Evolutionary conservation across 2,329 filamentous ascomycete genomes (phyloP).

Genomic region (Calonectria crousiana): DNA sequence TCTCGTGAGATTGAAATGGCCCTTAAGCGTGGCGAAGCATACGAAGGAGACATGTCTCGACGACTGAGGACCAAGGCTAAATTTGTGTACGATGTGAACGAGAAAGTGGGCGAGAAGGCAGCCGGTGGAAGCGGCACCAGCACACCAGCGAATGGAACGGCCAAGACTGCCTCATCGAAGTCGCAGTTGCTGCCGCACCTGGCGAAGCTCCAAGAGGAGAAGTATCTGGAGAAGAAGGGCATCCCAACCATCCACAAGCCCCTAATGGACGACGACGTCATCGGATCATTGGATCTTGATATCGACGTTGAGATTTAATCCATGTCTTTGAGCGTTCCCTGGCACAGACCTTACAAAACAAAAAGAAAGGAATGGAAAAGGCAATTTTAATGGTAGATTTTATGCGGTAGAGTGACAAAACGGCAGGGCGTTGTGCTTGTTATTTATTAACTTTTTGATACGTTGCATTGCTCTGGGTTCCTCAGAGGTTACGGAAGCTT

Average conservation of each 20-base stretch:
- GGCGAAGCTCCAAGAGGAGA: conserved; percentile 65
- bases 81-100: conserved; percentile 74
- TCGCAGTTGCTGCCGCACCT: conserved; percentile 62
- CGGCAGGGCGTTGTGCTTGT: conserved; percentile 22
- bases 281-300: conserved; percentile 88
- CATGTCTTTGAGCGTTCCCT: neutral
- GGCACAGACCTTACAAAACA: neutral
- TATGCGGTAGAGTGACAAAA: conserved; percentile 19
- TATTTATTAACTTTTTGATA: neutral
- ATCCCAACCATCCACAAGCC: conserved; percentile 80
- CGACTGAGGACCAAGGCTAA: conserved; percentile 76
- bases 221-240: conserved; percentile 68
- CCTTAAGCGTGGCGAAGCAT: conserved; percentile 72
- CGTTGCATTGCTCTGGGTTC: conserved; percentile 10
- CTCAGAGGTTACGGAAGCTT: conserved; percentile 5
- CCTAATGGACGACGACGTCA: conserved; percentile 91
- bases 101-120: conserved; percentile 59
- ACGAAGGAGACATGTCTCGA: conserved; percentile 69
- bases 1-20: conserved; percentile 71
- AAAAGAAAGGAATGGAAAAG: neutral
- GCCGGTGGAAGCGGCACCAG: conserved; percentile 62
- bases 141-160: conserved; percentile 66
- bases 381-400: conserved; percentile 2
- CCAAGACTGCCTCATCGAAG: conserved; percentile 60
- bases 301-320: conserved; percentile 88